Evolutionary conservation across 257 asterid species (phyloP).

Genomic region (Scutellaria minor): DNA sequence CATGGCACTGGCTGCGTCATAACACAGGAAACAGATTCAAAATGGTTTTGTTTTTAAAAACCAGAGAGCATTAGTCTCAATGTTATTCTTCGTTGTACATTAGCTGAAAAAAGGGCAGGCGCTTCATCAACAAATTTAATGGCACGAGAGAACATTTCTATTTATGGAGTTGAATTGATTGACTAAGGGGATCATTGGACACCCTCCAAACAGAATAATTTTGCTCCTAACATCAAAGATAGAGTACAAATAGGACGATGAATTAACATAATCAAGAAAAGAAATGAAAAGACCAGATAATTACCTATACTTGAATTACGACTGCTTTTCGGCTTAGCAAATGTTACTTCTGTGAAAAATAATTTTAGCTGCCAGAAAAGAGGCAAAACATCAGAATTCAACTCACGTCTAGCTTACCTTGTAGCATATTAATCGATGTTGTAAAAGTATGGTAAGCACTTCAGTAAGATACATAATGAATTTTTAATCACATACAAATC

Average conservation of each 20-base stretch:
- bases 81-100: too few species aligned
- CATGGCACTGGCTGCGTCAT: too few species aligned
- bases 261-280: background rate
- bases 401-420: conserved; percentile 11
- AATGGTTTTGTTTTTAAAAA: too few species aligned
- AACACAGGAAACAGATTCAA: too few species aligned
- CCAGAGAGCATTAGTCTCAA: too few species aligned
- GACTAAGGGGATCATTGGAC: too few species aligned
- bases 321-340: conserved; percentile 99
- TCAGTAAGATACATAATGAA: background rate
- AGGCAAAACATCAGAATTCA: conserved; percentile 34
- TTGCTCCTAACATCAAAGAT: too few species aligned
- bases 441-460: background rate
- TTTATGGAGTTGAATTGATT: too few species aligned
- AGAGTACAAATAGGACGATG: conserved; percentile 1
- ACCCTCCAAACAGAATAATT: too few species aligned
- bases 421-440: conserved; percentile 4
- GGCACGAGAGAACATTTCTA: too few species aligned
- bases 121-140: too few species aligned
- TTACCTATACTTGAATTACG: conserved; percentile 98
- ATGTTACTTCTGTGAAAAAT: conserved; percentile 89
- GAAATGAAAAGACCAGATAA: conserved; percentile 1
- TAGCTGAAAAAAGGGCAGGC: too few species aligned
- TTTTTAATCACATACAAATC: background rate
- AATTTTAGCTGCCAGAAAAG: conserved; percentile 75